Evolutionary conservation across 2,329 filamentous ascomycete species (phyloP), one percentile per base, ranked within the genome.

Genomic region (Fusarium nanum): DNA sequence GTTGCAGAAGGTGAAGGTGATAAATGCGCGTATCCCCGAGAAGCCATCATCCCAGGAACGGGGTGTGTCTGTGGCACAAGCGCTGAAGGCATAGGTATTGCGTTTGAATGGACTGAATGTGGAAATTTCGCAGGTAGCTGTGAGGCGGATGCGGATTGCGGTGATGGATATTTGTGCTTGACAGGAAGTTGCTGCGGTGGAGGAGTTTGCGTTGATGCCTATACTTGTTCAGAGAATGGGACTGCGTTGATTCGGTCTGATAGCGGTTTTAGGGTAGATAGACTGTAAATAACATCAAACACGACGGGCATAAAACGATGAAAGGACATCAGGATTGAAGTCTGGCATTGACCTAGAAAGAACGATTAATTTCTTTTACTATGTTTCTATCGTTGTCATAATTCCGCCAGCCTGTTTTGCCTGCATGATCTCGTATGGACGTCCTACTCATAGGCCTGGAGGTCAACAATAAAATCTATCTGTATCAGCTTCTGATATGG

Each of bases 201-300:
- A 2, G 79, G 79, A 4, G 78, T 81, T 7, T 81, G 79, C 53
- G 73, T 81, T 60, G 77, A 81, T 71, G 77, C 78, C 8, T 80
- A 76, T 60, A 76, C 77, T 59, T 81, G 79, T 61, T 79, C 79
- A 5, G 76, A 79, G 61, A 76, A 77, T 34, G 77, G 77, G 3
- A 78, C 76, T 9, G 58, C 48, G 32, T 47, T 81, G 67, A 68
- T 80, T 18, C 72, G 60, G 48, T 69, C 70, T 55, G 60, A 63
- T 52, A 58, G 40, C 8, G 42, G 42, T 52, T 71, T 32, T 71
- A 74, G 67, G 67, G 67, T 75, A 75, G 55, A 32, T 52, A 28
- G 18, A 20, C 30, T 50, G 18, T 40, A 56, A 28, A 49, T 49
- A 25, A 49, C 20, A 22, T 20, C 7, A 23, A 37, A 50, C 32